Conservation (phyloP, 192 early-diverging fungal genomes). For the Gaertneriomyces sp. region DNA sequence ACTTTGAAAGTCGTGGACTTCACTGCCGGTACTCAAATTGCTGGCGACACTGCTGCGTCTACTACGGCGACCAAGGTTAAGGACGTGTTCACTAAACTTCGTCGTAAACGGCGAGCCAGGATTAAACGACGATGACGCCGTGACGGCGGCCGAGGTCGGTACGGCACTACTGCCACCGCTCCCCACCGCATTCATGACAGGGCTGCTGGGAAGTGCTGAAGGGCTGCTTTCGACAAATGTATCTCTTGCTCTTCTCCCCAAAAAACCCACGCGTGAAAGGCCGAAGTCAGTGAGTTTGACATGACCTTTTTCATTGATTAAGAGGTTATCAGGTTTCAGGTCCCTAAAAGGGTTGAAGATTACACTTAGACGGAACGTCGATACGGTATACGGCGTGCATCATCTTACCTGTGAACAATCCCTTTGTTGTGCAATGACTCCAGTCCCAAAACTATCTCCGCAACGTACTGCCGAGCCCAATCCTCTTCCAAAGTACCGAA, state of each 20-base stretch:
- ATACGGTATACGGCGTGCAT: not conserved
- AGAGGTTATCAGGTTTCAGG: conserved; percentile 80
- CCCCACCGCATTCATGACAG: not conserved
- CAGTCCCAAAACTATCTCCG: conserved; percentile 77
- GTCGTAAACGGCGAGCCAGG: conserved; percentile 19
- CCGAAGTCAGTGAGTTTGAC: conserved; percentile 89
- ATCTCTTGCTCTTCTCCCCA: conserved; percentile 66
- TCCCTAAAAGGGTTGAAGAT: conserved; percentile 49
- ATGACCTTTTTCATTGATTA: conserved; percentile 82
- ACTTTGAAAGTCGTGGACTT: not conserved
- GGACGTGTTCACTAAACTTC: conserved; percentile 17
- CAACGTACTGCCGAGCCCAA: conserved; percentile 81
- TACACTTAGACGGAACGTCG: not conserved
- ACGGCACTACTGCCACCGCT: not conserved
- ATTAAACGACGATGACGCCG: conserved; percentile 23
- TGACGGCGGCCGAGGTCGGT: conserved; percentile 20
- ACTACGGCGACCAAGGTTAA: conserved; percentile 18
- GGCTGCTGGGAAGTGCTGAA: not conserved
- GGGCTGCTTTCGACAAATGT: conserved; percentile 26
- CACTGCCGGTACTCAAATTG: conserved; percentile 16
- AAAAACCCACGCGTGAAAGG: conserved; percentile 75
- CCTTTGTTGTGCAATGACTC: conserved; percentile 74
- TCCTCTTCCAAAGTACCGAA: conserved; percentile 69
- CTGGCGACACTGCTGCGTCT: conserved; percentile 15
- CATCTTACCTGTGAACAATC: conserved; percentile 74